These are phyloP conservation scores for carrot (Daucus carota) DNA, from an alignment of 129 eudicot species.

Conservation along the genomic window DNA sequence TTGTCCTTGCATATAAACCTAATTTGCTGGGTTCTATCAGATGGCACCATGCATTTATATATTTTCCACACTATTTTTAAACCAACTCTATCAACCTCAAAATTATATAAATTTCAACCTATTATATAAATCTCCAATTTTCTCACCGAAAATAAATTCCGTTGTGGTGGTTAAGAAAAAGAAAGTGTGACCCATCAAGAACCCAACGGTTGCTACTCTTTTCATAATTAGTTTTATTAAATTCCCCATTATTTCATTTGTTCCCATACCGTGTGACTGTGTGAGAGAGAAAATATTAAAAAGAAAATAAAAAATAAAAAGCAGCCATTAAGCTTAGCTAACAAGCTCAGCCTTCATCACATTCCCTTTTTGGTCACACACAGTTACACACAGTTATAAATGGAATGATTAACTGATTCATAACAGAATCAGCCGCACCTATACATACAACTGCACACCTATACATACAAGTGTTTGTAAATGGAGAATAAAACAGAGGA, in stretches of 20 bases:
- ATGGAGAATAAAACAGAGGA: conserved; percentile 53
- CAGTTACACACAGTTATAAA: background rate
- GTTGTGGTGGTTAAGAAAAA: background rate
- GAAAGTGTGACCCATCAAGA: background rate
- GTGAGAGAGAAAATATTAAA: background rate
- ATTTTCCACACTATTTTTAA: too few relatives aligned
- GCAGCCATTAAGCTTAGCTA: background rate
- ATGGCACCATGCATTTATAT: background rate
- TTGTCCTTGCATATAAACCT: background rate
- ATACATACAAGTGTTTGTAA: background rate
- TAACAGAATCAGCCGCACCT: background rate
- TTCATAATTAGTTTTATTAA: background rate
- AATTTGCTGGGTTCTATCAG: background rate
- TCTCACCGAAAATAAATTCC: background rate
- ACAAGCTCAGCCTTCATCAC: background rate
- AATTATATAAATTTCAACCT: too few relatives aligned
- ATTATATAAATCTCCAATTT: too few relatives aligned
- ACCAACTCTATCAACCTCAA: too few relatives aligned
- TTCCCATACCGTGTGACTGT: background rate
- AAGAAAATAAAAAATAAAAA: too few relatives aligned
- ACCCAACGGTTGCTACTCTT: background rate
- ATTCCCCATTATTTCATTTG: background rate
- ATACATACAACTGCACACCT: background rate
- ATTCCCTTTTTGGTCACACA: background rate
- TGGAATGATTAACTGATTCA: background rate